These are phyloP conservation scores for Myriosclerotinia duriaeana DNA, from an alignment of 2,329 filamentous ascomycete genomes.

Conservation along the genomic window DNA sequence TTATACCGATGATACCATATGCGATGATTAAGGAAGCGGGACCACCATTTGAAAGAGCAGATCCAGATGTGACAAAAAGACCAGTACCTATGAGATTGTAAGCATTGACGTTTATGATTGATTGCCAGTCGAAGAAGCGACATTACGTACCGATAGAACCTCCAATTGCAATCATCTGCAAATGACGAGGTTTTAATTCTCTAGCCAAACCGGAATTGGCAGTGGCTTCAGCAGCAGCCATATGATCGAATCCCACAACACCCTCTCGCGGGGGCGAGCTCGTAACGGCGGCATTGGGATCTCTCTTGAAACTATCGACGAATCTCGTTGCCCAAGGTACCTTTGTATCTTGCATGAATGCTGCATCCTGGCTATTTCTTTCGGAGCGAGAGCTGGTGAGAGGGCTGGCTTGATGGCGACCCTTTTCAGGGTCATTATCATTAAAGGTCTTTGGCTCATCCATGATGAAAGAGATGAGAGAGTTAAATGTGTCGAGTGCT, in stretches of 20 bases:
- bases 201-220: constrained; percentile 70
- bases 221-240: constrained; percentile 60
- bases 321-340: constrained; percentile 33
- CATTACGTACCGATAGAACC: constrained; percentile 32
- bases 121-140: background rate
- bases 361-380: background rate
- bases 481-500: background rate
- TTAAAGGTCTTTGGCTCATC: constrained; percentile 1
- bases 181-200: constrained; percentile 53
- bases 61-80: constrained; percentile 37
- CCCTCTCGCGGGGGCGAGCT: constrained; percentile 31
- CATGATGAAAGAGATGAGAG: background rate
- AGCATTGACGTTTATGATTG: background rate
- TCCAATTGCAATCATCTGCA: constrained; percentile 58
- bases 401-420: background rate
- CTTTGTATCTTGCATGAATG: constrained; percentile 16
- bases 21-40: constrained; percentile 39
- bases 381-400: background rate
- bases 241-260: constrained; percentile 56
- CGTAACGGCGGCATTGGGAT: constrained; percentile 48
- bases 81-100: constrained; percentile 60
- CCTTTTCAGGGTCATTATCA: constrained; percentile 16
- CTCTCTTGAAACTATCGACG: constrained; percentile 38
- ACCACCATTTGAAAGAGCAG: constrained; percentile 42
- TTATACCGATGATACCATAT: constrained; percentile 48